These are phyloP conservation scores for Sphenostylis stenocarpa DNA, from an alignment of 306 rosid species.

Conservation along the genomic window DNA sequence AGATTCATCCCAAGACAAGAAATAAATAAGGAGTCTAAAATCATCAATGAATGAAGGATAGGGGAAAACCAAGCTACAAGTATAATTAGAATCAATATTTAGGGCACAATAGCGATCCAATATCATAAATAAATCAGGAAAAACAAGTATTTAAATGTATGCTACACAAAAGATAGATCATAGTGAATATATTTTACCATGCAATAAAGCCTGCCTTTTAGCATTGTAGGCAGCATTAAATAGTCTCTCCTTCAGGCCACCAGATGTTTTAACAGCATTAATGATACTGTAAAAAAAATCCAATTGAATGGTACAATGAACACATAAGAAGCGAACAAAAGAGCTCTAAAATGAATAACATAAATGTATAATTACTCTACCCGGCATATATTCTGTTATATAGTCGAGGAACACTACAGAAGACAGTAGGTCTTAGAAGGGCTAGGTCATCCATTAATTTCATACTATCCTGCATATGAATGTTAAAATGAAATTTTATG, in stretches of 20 bases:
- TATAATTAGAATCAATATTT: constrained; percentile 19
- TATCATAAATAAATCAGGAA: constrained; percentile 2
- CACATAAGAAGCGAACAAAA: constrained; percentile 24
- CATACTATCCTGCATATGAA: constrained; percentile 79
- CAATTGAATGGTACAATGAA: constrained; percentile 35
- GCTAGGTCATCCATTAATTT: constrained; percentile 92
- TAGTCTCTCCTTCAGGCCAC: constrained; percentile 79
- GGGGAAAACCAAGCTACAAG: constrained; percentile 6
- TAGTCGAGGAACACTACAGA: constrained; percentile 97
- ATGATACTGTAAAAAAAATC: constrained; percentile 53
- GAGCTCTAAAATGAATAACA: constrained; percentile 3
- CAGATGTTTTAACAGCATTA: constrained; percentile 90
- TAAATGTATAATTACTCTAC: constrained; percentile 46
- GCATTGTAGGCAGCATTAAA: constrained; percentile 96
- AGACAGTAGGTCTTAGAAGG: constrained; percentile 84
- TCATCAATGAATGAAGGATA: not conserved
- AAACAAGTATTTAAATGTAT: not conserved
- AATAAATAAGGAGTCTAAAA: not conserved
- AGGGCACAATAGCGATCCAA: constrained; percentile 10
- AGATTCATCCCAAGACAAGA: not conserved
- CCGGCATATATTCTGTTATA: constrained; percentile 95
- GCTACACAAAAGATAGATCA: constrained; percentile 16
- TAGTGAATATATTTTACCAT: constrained; percentile 49
- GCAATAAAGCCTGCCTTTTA: constrained; percentile 83
- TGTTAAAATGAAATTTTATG: constrained; percentile 31